Evolutionary conservation across 2,329 filamentous ascomycete genomes (phyloP).

Genomic region (Bisporella sp.): DNA sequence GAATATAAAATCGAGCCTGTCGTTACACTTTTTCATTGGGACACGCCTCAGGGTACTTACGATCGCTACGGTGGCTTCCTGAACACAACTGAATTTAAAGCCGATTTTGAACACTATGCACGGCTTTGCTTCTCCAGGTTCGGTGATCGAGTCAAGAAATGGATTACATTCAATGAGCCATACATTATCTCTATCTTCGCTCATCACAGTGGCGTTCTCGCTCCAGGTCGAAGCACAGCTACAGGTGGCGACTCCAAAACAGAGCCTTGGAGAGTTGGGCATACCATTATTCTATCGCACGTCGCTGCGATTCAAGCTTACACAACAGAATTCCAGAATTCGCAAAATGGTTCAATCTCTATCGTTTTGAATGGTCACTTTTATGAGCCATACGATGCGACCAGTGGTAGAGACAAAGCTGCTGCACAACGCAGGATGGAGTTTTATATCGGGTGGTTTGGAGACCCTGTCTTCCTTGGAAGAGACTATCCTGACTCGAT

Average conservation of each 20-base stretch:
- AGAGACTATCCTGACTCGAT: slow-evolving; percentile 19
- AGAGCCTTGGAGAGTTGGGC: slow-evolving; percentile 23
- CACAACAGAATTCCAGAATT: slow-evolving; percentile 15
- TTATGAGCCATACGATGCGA: slow-evolving; percentile 21
- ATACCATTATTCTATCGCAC: slow-evolving; percentile 23
- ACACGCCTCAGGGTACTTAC: slow-evolving; percentile 30
- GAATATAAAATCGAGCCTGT: slow-evolving; percentile 36
- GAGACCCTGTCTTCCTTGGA: slow-evolving; percentile 24
- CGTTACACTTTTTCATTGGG: slow-evolving; percentile 38
- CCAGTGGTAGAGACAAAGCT: slow-evolving; percentile 14
- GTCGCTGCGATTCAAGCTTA: slow-evolving; percentile 18
- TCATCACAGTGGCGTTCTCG: slow-evolving; percentile 18
- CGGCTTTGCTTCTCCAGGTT: slow-evolving; percentile 31
- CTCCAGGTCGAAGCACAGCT: slow-evolving; percentile 19
- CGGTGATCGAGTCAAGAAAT: slow-evolving; percentile 30
- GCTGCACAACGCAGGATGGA: slow-evolving; percentile 22
- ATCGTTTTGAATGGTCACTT: slow-evolving; percentile 22
- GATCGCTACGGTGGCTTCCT: slow-evolving; percentile 34
- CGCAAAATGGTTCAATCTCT: slow-evolving; percentile 16
- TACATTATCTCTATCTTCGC: slow-evolving; percentile 22
- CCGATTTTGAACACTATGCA: slow-evolving; percentile 35
- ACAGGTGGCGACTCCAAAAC: slow-evolving; percentile 15
- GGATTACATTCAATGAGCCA: slow-evolving; percentile 37
- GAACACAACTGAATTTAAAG: slow-evolving; percentile 19
- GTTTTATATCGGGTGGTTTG: slow-evolving; percentile 26